Evolutionary conservation across 129 eudicot genomes (phyloP), one percentile per base, ranked within the genome.

Genomic region (Arctium minus): DNA sequence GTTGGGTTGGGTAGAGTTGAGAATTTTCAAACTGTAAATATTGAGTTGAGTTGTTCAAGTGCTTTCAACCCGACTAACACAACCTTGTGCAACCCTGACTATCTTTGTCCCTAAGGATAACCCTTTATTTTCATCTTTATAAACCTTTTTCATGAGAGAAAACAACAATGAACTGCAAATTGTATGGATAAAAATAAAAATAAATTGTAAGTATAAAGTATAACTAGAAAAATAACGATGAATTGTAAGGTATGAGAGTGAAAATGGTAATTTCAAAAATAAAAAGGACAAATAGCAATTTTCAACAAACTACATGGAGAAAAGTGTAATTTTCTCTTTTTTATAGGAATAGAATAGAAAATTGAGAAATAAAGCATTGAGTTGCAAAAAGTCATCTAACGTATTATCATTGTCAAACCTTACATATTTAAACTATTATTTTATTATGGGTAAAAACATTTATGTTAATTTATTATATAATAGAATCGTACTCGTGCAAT

Each of bases 331-430:
- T 42, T 42, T 7, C 17, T 46, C 12, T 46, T 46, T 46, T 10
- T 46, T 1, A 3, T 39, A 60, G 0, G 68, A 53, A 79, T 30
- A 44, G 68, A 53, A 79, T 30, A 44, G 65, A 68, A 80, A 2
- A 79, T 29, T 15, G 1, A 13, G 31, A 62, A 33, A 78, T n/a
- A 18, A 84, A 56, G 79, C 44, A 77, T 72, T 38, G 27, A 72
- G 48, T 6, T 62, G 40, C 79, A 84, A 33, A 78, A 78, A 73
- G 76, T 84, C 76, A 42, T 84, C 73, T 10, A 71, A 78, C 8
- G 83, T 60, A 72, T 65, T 46, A 78, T 35, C 6, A 31, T 73
- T 62, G 71, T 78, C 83, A 84, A 84, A 84, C 87, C 33, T 73
- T 73, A 40, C 13, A 79, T 8, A 29, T 64, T 81, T 72, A 4